Percentiles rank a stretch among this genome's conserved stretches.
Conservation (phyloP, 2,329 filamentous ascomycete genomes). For the Madurella fahalii region DNA sequence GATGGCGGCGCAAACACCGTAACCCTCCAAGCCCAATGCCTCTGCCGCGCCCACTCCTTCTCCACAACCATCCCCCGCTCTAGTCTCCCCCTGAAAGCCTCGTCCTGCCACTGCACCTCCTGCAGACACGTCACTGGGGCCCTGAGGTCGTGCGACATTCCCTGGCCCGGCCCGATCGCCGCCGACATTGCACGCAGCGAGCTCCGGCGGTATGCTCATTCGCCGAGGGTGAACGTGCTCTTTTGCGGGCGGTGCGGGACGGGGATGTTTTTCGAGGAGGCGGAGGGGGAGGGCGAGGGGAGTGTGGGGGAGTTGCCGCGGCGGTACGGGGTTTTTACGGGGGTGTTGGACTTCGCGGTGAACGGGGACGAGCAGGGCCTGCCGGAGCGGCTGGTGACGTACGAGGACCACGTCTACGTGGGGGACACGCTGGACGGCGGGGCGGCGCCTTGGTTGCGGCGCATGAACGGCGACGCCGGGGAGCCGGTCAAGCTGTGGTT, state of each 20-base stretch:
- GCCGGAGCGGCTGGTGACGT: conserved; percentile 31
- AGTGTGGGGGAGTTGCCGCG: conserved; percentile 30
- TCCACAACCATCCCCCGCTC: conserved; percentile 31
- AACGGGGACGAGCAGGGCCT: conserved; percentile 29
- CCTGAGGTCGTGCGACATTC: conserved; percentile 35
- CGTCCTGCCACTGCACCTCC: conserved; percentile 47
- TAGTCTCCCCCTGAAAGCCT: conserved; percentile 39
- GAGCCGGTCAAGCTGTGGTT: background rate
- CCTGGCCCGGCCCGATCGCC: conserved; percentile 35
- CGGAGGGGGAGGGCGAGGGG: conserved; percentile 27
- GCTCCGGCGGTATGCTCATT: conserved; percentile 38
- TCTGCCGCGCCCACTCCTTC: conserved; percentile 43
- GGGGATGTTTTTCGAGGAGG: conserved; percentile 42
- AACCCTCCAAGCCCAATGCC: conserved; percentile 36
- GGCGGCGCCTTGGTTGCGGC: conserved; percentile 41
- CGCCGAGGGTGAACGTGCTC: conserved; percentile 30
- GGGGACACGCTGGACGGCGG: conserved; percentile 50
- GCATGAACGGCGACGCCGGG: conserved; percentile 30
- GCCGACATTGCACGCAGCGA: conserved; percentile 29
- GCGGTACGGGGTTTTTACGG: conserved; percentile 1
- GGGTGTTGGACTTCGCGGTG: background rate
- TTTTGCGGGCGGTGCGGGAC: conserved; percentile 44
- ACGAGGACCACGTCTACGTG: conserved; percentile 40
- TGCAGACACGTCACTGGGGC: conserved; percentile 45
- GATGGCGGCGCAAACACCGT: conserved; percentile 30